Evolutionary conservation across 2,329 filamentous ascomycete genomes (phyloP), one percentile per base, ranked within the genome.

Genomic region (Ilyonectria mors-panacis): DNA sequence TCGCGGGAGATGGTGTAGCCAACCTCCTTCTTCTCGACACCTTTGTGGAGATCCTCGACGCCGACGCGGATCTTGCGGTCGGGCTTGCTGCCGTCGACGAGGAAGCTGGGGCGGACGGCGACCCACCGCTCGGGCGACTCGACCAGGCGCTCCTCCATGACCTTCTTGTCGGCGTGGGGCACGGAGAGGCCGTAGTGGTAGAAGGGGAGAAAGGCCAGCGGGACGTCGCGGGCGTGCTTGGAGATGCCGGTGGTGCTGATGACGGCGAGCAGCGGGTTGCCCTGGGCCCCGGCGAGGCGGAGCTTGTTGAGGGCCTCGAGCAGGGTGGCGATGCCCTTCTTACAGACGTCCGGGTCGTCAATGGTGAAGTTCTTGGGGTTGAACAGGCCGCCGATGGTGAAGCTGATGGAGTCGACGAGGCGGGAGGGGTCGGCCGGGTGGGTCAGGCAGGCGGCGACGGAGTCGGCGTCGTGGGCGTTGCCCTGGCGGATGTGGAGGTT

Each of bases 101-200:
- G 68, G 42, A 84, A 68, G 59, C 80, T 82, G 6, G 80, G 80
- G 10, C 82, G 74, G 23, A 83, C 75, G 7, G 81, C 51, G 21
- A 79, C 77, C 65, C 77, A 82, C 17, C 70, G 69, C 73, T 81
- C 81, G 6, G 61, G 69, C 53, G 70, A 68, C 12, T 19, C 72
- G 8, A 44, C 50, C 17, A 83, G 54, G 26, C 17, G 6, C 51
- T 70, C 42, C 77, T 87, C 85, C 83, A 86, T 85, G 26, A 74
- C 77, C 69, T 75, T 76, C 80, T 87, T 88, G 71, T 87, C 86
- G 8, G 42, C 76, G 76, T 86, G 85, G 37, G 85, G 82, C 60
- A 77, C 75, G 26, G 70, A 64, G 19, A 87, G 75, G 63, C 83
- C 61, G 67, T 76, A 71, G 50, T 79, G 76, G 75, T 87, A 87